Percentiles rank a stretch among this genome's conserved stretches.
Conservation (phyloP, 805 yeast species). For the Candida fluviatilis region DNA sequence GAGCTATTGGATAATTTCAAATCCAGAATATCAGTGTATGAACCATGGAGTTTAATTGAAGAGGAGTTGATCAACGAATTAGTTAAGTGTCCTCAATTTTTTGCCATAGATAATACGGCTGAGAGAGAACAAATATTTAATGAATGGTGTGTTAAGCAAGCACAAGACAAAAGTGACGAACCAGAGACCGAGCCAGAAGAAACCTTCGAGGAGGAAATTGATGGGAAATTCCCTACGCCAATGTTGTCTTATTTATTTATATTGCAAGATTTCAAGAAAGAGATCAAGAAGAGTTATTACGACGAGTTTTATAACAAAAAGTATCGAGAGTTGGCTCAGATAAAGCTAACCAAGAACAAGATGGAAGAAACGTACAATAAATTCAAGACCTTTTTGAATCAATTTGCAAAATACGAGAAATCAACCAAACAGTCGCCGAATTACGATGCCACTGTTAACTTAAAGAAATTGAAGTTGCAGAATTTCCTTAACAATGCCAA, state of each 20-base stretch:
- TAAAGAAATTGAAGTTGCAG: conserved; percentile 25
- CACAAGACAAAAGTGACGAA: conserved; percentile 2
- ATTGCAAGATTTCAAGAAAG: conserved; percentile 27
- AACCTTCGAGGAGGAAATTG: conserved; percentile 4
- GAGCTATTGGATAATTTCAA: conserved; percentile 21
- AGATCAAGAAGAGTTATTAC: conserved; percentile 23
- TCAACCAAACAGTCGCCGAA: conserved; percentile 13
- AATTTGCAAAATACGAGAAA: conserved; percentile 27
- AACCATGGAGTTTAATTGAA: conserved; percentile 36
- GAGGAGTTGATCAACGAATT: conserved; percentile 30
- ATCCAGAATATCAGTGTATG: conserved; percentile 25
- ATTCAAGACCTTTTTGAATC: conserved; percentile 24
- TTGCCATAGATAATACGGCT: conserved; percentile 14
- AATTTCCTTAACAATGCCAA: background rate
- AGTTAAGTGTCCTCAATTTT: conserved; percentile 24
- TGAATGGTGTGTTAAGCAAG: conserved; percentile 19
- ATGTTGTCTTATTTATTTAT: conserved; percentile 17
- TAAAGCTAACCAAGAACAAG: conserved; percentile 13
- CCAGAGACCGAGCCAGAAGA: conserved; percentile 5
- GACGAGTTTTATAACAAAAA: conserved; percentile 22
- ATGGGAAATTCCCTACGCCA: conserved; percentile 17
- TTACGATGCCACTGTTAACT: conserved; percentile 16
- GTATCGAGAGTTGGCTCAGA: conserved; percentile 9
- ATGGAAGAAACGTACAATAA: conserved; percentile 22
- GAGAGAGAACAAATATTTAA: conserved; percentile 20